Conservation (phyloP, 192 early-diverging fungal species). For the Backusella psychrophila region DNA sequence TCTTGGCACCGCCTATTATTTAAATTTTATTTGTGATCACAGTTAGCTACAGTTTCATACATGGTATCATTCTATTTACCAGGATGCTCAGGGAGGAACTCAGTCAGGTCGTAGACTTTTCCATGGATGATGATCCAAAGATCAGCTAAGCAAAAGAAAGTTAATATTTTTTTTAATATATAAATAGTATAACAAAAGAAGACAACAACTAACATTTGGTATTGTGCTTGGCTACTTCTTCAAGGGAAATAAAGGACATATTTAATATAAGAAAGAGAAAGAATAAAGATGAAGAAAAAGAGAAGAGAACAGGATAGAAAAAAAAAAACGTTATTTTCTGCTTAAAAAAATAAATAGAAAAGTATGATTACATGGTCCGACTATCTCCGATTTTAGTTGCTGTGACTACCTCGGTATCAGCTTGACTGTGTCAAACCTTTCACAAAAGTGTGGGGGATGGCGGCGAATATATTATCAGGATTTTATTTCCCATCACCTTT, state of each 20-base stretch:
- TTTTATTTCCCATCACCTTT: background rate
- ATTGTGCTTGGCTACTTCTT: constrained; percentile 39
- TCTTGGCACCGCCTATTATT: constrained; percentile 37
- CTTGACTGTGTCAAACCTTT: background rate
- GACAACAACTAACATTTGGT: constrained; percentile 25
- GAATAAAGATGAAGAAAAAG: background rate
- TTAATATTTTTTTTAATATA: background rate
- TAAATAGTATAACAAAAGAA: background rate
- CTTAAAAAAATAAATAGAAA: background rate
- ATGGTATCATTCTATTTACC: constrained; percentile 22
- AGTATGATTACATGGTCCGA: background rate
- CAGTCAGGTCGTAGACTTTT: constrained; percentile 63
- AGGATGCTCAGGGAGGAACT: constrained; percentile 58
- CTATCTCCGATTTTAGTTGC: background rate
- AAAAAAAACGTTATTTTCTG: background rate
- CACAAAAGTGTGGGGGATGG: background rate
- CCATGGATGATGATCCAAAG: constrained; percentile 64
- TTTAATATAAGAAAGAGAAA: background rate
- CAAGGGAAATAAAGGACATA: background rate
- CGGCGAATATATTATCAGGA: background rate
- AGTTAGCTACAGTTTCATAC: background rate
- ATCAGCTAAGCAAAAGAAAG: constrained; percentile 22
- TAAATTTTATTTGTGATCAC: background rate
- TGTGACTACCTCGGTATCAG: background rate
- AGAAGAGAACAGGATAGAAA: background rate